Conservation (phyloP, 2,329 filamentous ascomycete species). For the Colletotrichum sp. region DNA sequence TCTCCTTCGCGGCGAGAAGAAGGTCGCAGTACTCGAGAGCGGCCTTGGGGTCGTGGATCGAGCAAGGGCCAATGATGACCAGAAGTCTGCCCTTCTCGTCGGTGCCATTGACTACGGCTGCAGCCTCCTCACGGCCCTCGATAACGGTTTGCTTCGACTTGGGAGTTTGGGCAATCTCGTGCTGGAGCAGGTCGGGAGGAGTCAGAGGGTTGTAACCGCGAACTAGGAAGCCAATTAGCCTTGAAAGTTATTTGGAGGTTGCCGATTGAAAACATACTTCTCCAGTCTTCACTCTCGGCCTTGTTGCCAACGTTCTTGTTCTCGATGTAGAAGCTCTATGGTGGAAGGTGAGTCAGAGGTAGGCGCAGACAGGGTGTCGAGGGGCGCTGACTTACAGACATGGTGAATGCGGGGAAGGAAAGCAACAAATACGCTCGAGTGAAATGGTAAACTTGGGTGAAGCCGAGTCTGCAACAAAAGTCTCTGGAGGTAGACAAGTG, state of each 20-base stretch:
- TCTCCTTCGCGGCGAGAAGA: constrained; percentile 81
- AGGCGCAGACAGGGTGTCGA: background rate
- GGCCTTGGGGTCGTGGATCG: constrained; percentile 91
- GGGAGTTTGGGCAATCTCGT: constrained; percentile 76
- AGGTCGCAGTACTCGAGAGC: constrained; percentile 93
- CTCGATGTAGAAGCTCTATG: constrained; percentile 72
- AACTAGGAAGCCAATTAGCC: constrained; percentile 53
- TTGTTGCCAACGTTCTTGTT: constrained; percentile 82
- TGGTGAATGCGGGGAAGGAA: constrained; percentile 22
- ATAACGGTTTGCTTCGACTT: constrained; percentile 66
- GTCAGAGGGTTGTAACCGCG: constrained; percentile 93
- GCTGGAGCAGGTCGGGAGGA: constrained; percentile 91
- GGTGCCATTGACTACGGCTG: constrained; percentile 71
- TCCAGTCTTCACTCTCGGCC: constrained; percentile 78
- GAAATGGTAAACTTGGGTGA: background rate
- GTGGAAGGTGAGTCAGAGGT: constrained; percentile 28
- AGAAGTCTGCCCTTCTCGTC: constrained; percentile 65
- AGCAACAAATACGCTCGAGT: background rate
- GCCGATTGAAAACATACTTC: constrained; percentile 62
- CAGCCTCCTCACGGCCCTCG: constrained; percentile 66
- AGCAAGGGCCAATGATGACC: constrained; percentile 92
- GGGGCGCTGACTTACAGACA: constrained; percentile 35
- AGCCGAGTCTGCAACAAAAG: background rate
- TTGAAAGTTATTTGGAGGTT: background rate
- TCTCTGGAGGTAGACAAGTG: background rate